Evolutionary conservation across 768 basidiomycete genomes (phyloP), one percentile per base, ranked within the genome.

Genomic region (Tulasnella sp.): DNA sequence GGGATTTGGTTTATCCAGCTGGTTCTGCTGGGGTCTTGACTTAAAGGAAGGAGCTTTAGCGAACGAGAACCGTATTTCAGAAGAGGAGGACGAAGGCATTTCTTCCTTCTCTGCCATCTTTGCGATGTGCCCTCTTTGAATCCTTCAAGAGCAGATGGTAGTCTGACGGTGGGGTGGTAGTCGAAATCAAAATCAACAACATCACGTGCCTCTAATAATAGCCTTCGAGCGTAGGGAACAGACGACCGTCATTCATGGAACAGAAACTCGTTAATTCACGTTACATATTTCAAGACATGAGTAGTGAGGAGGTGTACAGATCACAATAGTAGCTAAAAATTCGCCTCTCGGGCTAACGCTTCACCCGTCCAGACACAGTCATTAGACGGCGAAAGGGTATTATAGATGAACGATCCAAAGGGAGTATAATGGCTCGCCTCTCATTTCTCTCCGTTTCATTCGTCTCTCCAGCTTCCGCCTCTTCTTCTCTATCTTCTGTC

Each of bases 381-480:
- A 52, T 24, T 24, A 10, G 52, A 21, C 16, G 9, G 52, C 24
- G 39, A 3, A 3, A n/a, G 52, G 62, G 62, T 24, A 34, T 68
- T 36, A 68, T 19, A 68, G 21, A 18, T 68, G 62, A 16, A 46
- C 44, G 39, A 77, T 77, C 76, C 76, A 79, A 27, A 79, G 39
- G 21, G 68, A 74, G 44, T 79, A 79, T 18, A 79, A 39, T 6
- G 73, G 71, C 71, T 74, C 73, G 38, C 71, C 78, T n/a, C 78
- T 48, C 40, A 72, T 24, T n/a, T 40, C 42, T 44, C 44, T 71
- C 48, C 71, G n/a, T 24, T 27, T 31, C 39, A 40, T 39, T 2
- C 46, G 39, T 48, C 78, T 79, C 44, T 74, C 73, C 42, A 74
- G 19, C 78, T 79, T 79, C 52, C 78, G 73, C 78, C 73, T 74